Percentiles rank a stretch among this genome's conserved stretches.
These are phyloP conservation scores for Quercus rubra DNA, from an alignment of 306 rosid species.

Conservation along the genomic window DNA sequence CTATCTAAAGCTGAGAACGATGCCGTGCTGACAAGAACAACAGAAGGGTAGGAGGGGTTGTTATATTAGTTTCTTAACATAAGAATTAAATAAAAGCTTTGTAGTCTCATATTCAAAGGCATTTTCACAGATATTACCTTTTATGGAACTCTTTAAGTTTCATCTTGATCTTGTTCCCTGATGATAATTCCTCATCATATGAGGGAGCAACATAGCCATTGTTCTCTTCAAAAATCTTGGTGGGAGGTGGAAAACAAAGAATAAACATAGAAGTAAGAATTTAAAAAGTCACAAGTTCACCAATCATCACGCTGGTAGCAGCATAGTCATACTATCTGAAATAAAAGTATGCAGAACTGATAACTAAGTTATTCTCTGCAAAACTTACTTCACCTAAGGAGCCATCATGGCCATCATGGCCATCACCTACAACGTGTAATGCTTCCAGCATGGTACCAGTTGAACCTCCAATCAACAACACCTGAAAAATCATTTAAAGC, in stretches of 20 bases:
- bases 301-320: background rate
- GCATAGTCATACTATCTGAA: background rate
- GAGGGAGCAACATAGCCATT: slow-evolving; percentile 79
- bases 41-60: background rate
- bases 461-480: slow-evolving; percentile 94
- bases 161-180: slow-evolving; percentile 90
- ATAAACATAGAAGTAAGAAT: slow-evolving; percentile 3
- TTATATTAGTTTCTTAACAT: background rate
- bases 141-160: slow-evolving; percentile 86
- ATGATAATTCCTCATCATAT: slow-evolving; percentile 63
- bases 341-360: background rate
- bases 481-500: slow-evolving; percentile 48
- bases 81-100: background rate
- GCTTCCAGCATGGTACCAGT: slow-evolving; percentile 97
- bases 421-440: slow-evolving; percentile 83
- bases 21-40: slow-evolving; percentile 57
- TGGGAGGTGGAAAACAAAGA: slow-evolving; percentile 5
- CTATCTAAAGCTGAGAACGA: slow-evolving; percentile 87
- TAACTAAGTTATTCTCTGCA: slow-evolving; percentile 17
- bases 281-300: background rate
- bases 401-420: slow-evolving; percentile 49
- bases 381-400: slow-evolving; percentile 69
- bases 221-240: slow-evolving; percentile 52
- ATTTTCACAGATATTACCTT: slow-evolving; percentile 43
- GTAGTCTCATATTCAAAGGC: background rate